Evolutionary conservation across 2,329 filamentous ascomycete species (phyloP), one percentile per base, ranked within the genome.

Genomic region (Scorias spongiosa): DNA sequence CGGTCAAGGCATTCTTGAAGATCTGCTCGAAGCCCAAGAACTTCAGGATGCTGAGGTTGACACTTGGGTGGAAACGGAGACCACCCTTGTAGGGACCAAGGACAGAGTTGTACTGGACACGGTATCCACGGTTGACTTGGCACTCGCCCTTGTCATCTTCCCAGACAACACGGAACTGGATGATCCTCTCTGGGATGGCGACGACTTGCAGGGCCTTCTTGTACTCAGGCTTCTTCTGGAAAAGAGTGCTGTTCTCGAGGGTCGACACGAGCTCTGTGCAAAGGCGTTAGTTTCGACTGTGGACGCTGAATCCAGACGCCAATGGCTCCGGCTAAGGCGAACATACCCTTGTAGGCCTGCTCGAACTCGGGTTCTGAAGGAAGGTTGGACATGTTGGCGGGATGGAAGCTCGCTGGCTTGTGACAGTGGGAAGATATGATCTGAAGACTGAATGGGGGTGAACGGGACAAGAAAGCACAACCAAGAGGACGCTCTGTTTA

Each of bases 21-120:
- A 89, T 93, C 72, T 96, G 91, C 79, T 98, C 91, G 60, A 96
- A 96, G 53, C 89, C 91, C 62, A 98, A 76, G 72, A 96, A 96
- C 74, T 98, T 98, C 59, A 98, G 78, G 60, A 77, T 72, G 45
- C 70, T 76, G 43, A 81, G 70, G 63, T 81, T 91, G 66, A 91
- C 85, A 10, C 81, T 80, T 49, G 89, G 91, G 67, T 98, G 91
- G 68, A 98, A 86, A 56, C 91, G 77, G 55, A 96, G 80, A 63
- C 91, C 91, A 54, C 91, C 91, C 78, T 96, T 96, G 81, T 94
- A 96, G 43, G 91, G 91, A 46, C 91, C 91, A 17, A 96, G 80
- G 39, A 89, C 88, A 40, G 84, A 93, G 80, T 96, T 98, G 80
- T 93, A 96, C 70, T 96, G 91, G 41, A 98, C 89, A 58, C 91